These are phyloP conservation scores for Tetracladium setigerum DNA, from an alignment of 495 filamentous ascomycete genomes.

Conservation along the genomic window DNA sequence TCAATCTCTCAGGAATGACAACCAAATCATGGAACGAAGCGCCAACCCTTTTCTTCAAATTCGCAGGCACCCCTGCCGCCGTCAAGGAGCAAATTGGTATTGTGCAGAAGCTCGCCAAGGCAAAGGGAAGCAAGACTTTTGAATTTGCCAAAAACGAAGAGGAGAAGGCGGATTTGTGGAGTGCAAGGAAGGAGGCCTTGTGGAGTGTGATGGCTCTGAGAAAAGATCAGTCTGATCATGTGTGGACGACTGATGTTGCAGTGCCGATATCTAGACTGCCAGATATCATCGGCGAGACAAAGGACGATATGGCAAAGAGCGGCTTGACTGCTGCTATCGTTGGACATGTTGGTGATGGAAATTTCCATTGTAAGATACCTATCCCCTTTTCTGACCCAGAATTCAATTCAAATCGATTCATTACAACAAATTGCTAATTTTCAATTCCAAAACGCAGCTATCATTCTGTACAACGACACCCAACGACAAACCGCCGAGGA, in stretches of 20 bases:
- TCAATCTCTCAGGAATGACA: constrained; percentile 74
- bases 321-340: constrained; percentile 69
- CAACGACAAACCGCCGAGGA: constrained; percentile 57
- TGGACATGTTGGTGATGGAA: constrained; percentile 78
- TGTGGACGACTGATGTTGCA: constrained; percentile 82
- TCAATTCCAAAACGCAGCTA: constrained; percentile 36
- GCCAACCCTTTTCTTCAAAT: constrained; percentile 95
- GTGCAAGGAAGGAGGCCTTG: constrained; percentile 77
- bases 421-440: too few species aligned
- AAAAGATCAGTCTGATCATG: constrained; percentile 49
- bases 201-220: constrained; percentile 63
- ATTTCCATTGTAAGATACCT: constrained; percentile 61
- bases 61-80: constrained; percentile 62
- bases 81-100: constrained; percentile 79
- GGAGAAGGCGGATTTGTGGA: constrained; percentile 78
- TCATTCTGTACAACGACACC: constrained; percentile 62
- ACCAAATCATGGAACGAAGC: constrained; percentile 63
- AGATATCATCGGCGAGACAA: constrained; percentile 72
- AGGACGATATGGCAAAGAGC: constrained; percentile 56
- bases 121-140: constrained; percentile 57
- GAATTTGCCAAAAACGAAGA: constrained; percentile 65
- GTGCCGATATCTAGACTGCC: constrained; percentile 68
- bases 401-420: too few species aligned
- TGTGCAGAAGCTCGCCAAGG: constrained; percentile 59
- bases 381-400: too few species aligned